phyloP scores from a whole-genome alignment of 495 filamentous ascomycete species.

The Aspergillus panamensis region DNA sequence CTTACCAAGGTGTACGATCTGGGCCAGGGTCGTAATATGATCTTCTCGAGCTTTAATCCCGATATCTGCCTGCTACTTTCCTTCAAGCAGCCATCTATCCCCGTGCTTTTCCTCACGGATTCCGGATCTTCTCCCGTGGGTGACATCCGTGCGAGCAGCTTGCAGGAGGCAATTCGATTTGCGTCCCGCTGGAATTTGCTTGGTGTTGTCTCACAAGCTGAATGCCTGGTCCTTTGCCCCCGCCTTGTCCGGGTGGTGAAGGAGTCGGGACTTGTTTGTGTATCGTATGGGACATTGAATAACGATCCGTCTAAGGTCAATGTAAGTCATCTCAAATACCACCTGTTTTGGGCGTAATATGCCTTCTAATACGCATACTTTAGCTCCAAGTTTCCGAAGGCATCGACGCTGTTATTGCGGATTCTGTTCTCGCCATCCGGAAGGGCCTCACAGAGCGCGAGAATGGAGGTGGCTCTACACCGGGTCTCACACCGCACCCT shows the following conservation, averaged over 20 bases:
- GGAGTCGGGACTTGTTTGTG: constrained; percentile 88
- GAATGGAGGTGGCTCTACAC: constrained; percentile 26
- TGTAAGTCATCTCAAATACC: no score
- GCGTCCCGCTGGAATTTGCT: constrained; percentile 91
- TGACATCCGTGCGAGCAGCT: constrained; percentile 84
- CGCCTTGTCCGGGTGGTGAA: constrained; percentile 95
- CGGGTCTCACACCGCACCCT: constrained; percentile 25
- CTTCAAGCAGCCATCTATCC: constrained; percentile 95
- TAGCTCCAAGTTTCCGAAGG: constrained; percentile 90
- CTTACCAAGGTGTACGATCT: constrained; percentile 80
- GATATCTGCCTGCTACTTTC: constrained; percentile 90
- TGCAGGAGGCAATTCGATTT: constrained; percentile 94
- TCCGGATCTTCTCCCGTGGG: constrained; percentile 71
- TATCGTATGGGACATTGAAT: constrained; percentile 88
- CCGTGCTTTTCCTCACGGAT: constrained; percentile 91
- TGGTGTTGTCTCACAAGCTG: constrained; percentile 80
- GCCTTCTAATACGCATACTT: constrained; percentile 9
- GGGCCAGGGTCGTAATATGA: constrained; percentile 71
- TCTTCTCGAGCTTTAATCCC: constrained; percentile 96
- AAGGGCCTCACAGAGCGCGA: constrained; percentile 59
- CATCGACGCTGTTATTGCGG: constrained; percentile 95
- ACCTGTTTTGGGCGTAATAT: no score
- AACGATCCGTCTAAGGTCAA: constrained; percentile 68
- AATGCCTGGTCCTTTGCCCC: constrained; percentile 82
- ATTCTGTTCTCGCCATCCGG: constrained; percentile 80